These are phyloP conservation scores for Mallotus repandus DNA, from an alignment of 441 rosid genomes.

Conservation along the genomic window DNA sequence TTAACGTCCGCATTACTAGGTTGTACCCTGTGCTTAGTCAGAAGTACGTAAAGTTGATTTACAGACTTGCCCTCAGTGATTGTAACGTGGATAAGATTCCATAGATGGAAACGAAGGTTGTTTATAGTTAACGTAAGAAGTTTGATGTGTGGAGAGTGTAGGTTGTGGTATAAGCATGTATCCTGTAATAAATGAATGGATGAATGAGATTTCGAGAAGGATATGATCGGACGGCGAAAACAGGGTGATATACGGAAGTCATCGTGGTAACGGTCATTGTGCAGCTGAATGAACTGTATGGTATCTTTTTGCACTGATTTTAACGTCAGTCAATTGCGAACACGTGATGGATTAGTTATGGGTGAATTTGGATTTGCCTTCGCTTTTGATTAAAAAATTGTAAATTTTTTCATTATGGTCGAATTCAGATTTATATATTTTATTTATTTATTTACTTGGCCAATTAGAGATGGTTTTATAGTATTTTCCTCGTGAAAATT, in stretches of 20 bases:
- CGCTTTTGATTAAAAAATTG: too few relatives aligned
- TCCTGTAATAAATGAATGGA: background rate
- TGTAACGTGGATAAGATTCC: background rate
- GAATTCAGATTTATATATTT: too few relatives aligned
- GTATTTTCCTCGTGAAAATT: too few relatives aligned
- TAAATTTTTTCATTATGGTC: too few relatives aligned
- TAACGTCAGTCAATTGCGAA: background rate
- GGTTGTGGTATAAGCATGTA: background rate
- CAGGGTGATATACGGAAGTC: background rate
- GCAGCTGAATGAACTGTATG: too few relatives aligned
- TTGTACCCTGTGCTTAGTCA: background rate
- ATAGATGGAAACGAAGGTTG: background rate
- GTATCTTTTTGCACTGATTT: background rate
- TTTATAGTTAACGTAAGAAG: background rate
- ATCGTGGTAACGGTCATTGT: background rate
- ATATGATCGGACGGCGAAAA: constrained; percentile 6
- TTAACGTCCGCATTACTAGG: background rate
- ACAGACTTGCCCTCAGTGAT: constrained; percentile 21
- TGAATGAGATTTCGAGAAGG: background rate
- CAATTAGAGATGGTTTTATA: too few relatives aligned
- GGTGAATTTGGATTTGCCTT: background rate
- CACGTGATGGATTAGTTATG: background rate
- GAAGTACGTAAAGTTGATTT: background rate
- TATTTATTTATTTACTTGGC: too few relatives aligned
- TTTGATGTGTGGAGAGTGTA: background rate